Percentiles rank a stretch among this genome's conserved stretches.
These are phyloP conservation scores for Sesbania bispinosa DNA, from an alignment of 306 rosid species.

Conservation along the genomic window DNA sequence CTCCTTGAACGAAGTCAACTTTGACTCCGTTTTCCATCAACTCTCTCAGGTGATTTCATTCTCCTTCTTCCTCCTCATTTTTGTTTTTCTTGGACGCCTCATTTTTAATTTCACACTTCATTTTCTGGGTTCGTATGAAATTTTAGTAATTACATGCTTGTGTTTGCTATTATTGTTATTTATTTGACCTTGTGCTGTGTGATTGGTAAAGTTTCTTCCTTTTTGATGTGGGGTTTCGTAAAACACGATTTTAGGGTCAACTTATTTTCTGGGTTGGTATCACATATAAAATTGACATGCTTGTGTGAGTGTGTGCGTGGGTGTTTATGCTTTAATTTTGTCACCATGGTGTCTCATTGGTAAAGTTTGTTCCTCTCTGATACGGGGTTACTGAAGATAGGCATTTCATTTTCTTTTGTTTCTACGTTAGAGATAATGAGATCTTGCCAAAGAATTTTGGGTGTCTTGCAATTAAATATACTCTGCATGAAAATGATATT, in stretches of 20 bases:
- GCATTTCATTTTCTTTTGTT: background rate
- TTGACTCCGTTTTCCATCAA: slow-evolving; percentile 67
- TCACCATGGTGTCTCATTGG: background rate
- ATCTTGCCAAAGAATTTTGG: background rate
- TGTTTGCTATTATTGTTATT: background rate
- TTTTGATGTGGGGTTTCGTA: background rate
- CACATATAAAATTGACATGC: background rate
- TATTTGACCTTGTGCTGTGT: background rate
- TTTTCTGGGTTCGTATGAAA: background rate
- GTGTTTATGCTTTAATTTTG: background rate
- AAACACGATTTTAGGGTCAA: background rate
- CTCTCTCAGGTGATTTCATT: slow-evolving; percentile 58
- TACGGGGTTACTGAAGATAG: background rate
- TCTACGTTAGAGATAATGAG: background rate
- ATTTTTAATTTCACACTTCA: background rate
- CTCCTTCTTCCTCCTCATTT: background rate
- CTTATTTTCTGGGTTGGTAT: background rate
- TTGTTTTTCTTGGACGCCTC: background rate
- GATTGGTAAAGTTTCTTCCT: background rate
- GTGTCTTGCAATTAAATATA: background rate
- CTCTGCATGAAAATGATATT: background rate
- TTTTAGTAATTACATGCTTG: background rate
- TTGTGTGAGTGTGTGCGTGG: background rate
- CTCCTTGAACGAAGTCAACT: slow-evolving; percentile 65
- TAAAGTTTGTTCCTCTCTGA: background rate